Conservation (phyloP, 148 eudicot species). For the Rhododendron griersonianum region DNA sequence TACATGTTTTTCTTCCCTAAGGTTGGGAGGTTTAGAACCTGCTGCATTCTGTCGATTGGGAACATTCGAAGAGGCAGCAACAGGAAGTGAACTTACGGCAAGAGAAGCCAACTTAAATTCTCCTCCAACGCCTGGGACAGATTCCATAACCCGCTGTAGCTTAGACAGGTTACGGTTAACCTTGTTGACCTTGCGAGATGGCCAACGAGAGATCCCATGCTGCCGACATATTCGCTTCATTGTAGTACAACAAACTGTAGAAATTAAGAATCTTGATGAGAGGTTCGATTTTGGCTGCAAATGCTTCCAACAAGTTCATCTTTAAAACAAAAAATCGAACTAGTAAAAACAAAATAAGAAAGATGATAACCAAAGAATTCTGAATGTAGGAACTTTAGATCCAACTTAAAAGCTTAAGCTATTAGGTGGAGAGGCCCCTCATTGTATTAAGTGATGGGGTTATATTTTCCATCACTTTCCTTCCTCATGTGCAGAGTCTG, state of each 20-base stretch:
- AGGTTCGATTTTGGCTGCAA: neutral
- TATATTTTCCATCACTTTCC: neutral
- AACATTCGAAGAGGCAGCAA: constrained; percentile 25
- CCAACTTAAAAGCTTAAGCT: neutral
- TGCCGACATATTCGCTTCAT: constrained; percentile 98
- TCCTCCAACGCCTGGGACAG: constrained; percentile 90
- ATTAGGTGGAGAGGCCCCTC: neutral
- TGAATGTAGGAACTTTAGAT: constrained; percentile 11
- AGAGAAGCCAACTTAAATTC: constrained; percentile 61
- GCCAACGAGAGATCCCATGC: constrained; percentile 95
- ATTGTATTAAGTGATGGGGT: neutral
- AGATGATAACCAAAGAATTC: neutral
- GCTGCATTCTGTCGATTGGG: constrained; percentile 48
- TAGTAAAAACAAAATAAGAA: neutral
- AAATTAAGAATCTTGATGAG: constrained; percentile 3
- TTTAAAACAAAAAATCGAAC: neutral
- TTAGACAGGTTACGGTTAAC: constrained; percentile 58
- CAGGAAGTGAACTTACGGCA: constrained; percentile 50
- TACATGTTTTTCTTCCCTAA: constrained; percentile 30
- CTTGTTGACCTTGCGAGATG: constrained; percentile 87
- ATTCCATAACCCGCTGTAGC: constrained; percentile 56
- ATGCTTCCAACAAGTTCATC: neutral
- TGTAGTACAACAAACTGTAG: constrained; percentile 87
- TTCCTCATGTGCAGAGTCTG: neutral
- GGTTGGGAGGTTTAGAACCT: constrained; percentile 33